A percentile compares a stretch with the other conserved stretches of the same genome.
Evolutionary conservation across 1,284 basidiomycete genomes (phyloP).

Genomic region (Thecaphora thlaspeos): DNA sequence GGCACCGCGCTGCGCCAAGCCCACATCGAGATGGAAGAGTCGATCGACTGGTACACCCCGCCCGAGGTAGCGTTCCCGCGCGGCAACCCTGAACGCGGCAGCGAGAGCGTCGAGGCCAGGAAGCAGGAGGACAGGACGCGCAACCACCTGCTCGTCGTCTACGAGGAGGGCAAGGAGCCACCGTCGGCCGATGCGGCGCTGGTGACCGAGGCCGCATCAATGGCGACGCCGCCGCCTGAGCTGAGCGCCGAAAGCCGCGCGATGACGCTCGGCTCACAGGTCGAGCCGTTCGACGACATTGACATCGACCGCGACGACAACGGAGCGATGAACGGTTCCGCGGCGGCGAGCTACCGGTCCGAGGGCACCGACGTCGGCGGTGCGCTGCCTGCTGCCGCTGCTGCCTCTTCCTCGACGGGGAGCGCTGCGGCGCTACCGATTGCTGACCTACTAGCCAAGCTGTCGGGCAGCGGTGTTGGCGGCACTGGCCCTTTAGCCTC

Average conservation of each 20-base stretch:
- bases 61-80: slow-evolving; percentile 4
- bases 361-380: too few species aligned
- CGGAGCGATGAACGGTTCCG: too few species aligned
- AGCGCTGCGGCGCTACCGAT: background rate
- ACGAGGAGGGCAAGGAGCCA: slow-evolving; percentile 9
- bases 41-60: slow-evolving; percentile 38
- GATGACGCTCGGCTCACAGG: background rate
- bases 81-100: slow-evolving; percentile 4
- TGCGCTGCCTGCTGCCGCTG: too few species aligned
- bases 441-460: background rate
- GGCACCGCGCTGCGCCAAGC: slow-evolving; percentile 36
- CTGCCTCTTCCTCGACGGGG: too few species aligned
- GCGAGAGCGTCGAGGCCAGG: slow-evolving; percentile 23
- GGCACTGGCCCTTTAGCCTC: too few species aligned
- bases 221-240: background rate
- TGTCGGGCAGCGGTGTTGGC: background rate
- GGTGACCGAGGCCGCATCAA: background rate
- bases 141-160: background rate
- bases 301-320: background rate
- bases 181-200: slow-evolving; percentile 9
- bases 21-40: slow-evolving; percentile 40
- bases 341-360: too few species aligned
- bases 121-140: background rate
- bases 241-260: background rate
- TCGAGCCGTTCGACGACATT: background rate